These are phyloP conservation scores for Erysiphe pulchra DNA, from an alignment of 2,329 filamentous ascomycete species.

Conservation along the genomic window DNA sequence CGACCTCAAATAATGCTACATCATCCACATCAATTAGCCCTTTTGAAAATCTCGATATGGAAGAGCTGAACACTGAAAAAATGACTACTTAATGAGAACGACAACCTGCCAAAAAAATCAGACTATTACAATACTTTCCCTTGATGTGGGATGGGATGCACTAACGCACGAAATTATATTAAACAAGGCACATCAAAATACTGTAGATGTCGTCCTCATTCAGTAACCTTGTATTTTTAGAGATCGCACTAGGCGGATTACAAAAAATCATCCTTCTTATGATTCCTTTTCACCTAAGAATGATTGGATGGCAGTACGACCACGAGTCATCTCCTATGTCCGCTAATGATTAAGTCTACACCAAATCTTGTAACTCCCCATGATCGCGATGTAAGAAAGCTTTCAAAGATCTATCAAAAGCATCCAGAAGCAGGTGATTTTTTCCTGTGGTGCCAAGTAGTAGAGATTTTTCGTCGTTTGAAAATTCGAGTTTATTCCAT, in stretches of 20 bases:
- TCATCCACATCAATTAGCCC: no score
- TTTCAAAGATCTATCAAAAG: constrained; percentile 60
- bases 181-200: not conserved
- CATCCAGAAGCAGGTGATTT: constrained; percentile 82
- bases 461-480: constrained; percentile 77
- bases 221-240: not conserved
- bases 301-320: not conserved
- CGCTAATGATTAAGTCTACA: not conserved
- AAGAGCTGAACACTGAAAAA: no score
- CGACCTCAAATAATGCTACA: no score
- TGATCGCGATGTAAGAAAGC: constrained; percentile 39
- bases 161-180: no score
- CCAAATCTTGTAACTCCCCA: constrained; percentile 27
- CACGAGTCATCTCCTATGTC: not conserved
- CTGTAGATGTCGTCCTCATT: not conserved
- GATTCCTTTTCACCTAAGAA: not conserved
- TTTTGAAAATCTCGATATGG: no score
- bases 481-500: constrained; percentile 88
- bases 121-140: no score
- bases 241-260: not conserved
- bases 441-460: constrained; percentile 61
- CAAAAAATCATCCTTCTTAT: not conserved
- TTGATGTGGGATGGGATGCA: no score
- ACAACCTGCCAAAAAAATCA: no score
- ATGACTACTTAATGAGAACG: no score